Conservation (phyloP, 1,284 basidiomycete species). For the Gymnopus androsaceus region DNA sequence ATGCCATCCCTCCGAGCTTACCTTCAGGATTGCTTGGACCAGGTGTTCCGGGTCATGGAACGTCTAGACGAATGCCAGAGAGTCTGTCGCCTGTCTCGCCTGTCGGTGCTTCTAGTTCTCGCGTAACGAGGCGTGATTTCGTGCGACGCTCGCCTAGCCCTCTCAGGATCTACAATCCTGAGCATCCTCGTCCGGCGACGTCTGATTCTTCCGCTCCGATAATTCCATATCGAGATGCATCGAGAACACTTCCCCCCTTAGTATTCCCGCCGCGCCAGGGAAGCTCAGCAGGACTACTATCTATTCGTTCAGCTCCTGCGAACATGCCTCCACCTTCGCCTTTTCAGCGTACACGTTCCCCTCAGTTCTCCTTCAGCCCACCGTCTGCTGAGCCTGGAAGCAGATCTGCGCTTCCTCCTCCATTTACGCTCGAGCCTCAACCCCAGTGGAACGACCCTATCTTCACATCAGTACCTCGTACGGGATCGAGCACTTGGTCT, state of each 20-base stretch:
- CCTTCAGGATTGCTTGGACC: slow-evolving; percentile 55
- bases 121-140: not conserved
- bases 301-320: slow-evolving; percentile 16
- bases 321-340: slow-evolving; percentile 10
- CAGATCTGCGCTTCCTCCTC: slow-evolving; percentile 51
- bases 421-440: slow-evolving; percentile 64
- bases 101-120: slow-evolving; percentile 6
- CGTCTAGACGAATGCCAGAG: not conserved
- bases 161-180: slow-evolving; percentile 18
- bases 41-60: slow-evolving; percentile 52
- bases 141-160: slow-evolving; percentile 21
- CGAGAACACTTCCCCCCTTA: slow-evolving; percentile 46
- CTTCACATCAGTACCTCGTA: slow-evolving; percentile 37
- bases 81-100: slow-evolving; percentile 11
- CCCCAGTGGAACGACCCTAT: slow-evolving; percentile 59
- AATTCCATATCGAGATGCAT: slow-evolving; percentile 32
- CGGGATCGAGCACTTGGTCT: slow-evolving; percentile 42
- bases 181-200: slow-evolving; percentile 23
- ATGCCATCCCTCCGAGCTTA: slow-evolving; percentile 10
- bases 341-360: slow-evolving; percentile 12
- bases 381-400: slow-evolving; percentile 29
- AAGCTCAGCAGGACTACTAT: slow-evolving; percentile 18
- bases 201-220: slow-evolving; percentile 23
- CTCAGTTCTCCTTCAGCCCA: slow-evolving; percentile 17
- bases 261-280: slow-evolving; percentile 24